Evolutionary conservation across 768 basidiomycete genomes (phyloP).

Genomic region (Mycena maculata): DNA sequence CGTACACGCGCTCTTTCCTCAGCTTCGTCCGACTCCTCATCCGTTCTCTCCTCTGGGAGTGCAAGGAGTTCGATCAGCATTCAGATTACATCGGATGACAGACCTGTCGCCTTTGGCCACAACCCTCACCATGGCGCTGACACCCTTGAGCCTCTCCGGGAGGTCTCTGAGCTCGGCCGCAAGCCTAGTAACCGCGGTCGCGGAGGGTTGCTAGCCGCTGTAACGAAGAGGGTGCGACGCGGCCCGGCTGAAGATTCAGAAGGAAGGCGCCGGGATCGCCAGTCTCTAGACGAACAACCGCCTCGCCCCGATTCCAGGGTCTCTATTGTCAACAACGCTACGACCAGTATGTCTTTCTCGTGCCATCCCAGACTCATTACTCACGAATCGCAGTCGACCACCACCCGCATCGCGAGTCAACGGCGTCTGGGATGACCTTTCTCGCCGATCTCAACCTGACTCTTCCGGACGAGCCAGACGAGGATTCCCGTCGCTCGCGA

Average conservation of each 20-base stretch:
- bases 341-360: slow-evolving; percentile 21
- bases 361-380: not conserved
- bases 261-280: slow-evolving; percentile 11
- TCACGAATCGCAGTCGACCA: slow-evolving; percentile 35
- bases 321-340: slow-evolving; percentile 24
- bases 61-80: slow-evolving; percentile 37
- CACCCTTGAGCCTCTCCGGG: slow-evolving; percentile 62
- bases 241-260: not conserved
- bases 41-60: slow-evolving; percentile 39
- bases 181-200: slow-evolving; percentile 17
- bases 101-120: slow-evolving; percentile 55
- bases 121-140: slow-evolving; percentile 50
- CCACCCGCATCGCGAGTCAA: slow-evolving; percentile 52
- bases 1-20: slow-evolving; percentile 53
- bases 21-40: slow-evolving; percentile 58
- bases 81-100: slow-evolving; percentile 52
- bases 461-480: slow-evolving; percentile 49
- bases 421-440: slow-evolving; percentile 51
- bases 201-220: slow-evolving; percentile 25
- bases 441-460: slow-evolving; percentile 54
- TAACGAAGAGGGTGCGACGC: slow-evolving; percentile 19
- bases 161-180: slow-evolving; percentile 53
- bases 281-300: slow-evolving; percentile 31
- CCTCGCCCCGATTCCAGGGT: slow-evolving; percentile 32
- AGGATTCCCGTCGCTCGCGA: slow-evolving; percentile 41